Evolutionary conservation across 139 green algal genomes (phyloP).

Genomic region (Ettlia oleoabundans): DNA sequence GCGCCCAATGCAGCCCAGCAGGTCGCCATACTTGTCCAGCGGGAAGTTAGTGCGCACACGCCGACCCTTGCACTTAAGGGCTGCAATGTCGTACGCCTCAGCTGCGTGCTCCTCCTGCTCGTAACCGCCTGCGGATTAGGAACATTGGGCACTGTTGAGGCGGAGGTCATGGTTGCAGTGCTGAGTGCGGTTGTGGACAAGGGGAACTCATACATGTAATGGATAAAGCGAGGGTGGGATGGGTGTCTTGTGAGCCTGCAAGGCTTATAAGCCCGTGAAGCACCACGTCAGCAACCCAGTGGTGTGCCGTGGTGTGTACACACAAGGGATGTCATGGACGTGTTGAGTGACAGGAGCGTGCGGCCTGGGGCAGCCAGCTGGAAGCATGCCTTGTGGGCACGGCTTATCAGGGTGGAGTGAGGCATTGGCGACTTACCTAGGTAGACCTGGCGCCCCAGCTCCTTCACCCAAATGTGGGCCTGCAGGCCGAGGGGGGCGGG

Average conservation of each 20-base stretch:
- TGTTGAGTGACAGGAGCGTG: neutral
- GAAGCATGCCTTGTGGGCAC: too few relatives aligned
- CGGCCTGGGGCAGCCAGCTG: too few relatives aligned
- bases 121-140: slow-evolving; percentile 13
- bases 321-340: neutral
- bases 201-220: too few relatives aligned
- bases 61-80: slow-evolving; percentile 81
- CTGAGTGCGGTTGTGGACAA: neutral
- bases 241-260: too few relatives aligned
- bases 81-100: slow-evolving; percentile 91
- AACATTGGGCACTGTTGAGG: too few relatives aligned
- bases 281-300: too few relatives aligned
- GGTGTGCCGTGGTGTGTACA: too few relatives aligned
- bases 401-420: neutral
- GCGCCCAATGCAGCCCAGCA: slow-evolving; percentile 74
- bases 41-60: slow-evolving; percentile 77
- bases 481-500: neutral
- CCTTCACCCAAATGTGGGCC: slow-evolving; percentile 89
- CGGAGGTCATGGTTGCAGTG: too few relatives aligned
- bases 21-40: slow-evolving; percentile 73
- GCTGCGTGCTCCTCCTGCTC: slow-evolving; percentile 87
- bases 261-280: too few relatives aligned
- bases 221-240: too few relatives aligned
- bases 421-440: slow-evolving; percentile 37
- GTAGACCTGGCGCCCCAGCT: slow-evolving; percentile 80